These are phyloP conservation scores for Lodderomyces oxycetoniae DNA, from an alignment of 1,139 yeast species.

Conservation along the genomic window DNA sequence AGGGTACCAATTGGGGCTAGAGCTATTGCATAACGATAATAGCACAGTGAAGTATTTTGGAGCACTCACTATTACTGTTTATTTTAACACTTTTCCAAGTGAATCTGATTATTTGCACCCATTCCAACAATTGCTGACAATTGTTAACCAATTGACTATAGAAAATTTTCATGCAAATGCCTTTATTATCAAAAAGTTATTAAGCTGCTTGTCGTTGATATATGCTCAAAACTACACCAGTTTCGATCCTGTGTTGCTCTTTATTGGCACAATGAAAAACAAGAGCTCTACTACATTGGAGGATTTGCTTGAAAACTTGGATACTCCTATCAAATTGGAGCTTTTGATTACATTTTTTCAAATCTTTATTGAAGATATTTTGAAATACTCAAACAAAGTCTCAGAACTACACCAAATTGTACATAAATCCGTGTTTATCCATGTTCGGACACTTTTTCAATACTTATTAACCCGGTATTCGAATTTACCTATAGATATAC, in stretches of 20 bases:
- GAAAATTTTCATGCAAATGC: conserved; percentile 14
- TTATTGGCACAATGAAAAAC: background rate
- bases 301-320: background rate
- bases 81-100: conserved; percentile 37
- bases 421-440: conserved; percentile 12
- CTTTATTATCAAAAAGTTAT: conserved; percentile 30
- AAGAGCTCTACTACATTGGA: background rate
- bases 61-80: conserved; percentile 62
- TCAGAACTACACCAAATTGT: conserved; percentile 12
- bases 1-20: conserved; percentile 49
- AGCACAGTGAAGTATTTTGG: conserved; percentile 64
- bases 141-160: conserved; percentile 3
- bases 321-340: conserved; percentile 8
- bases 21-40: conserved; percentile 37
- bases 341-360: conserved; percentile 34
- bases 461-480: conserved; percentile 5
- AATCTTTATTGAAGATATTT: conserved; percentile 54
- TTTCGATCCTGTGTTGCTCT: conserved; percentile 11
- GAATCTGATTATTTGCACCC: conserved; percentile 8
- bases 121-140: conserved; percentile 9
- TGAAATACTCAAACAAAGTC: conserved; percentile 26
- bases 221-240: conserved; percentile 32
- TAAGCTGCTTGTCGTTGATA: conserved; percentile 52
- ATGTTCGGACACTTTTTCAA: conserved; percentile 8
- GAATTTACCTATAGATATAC: conserved; percentile 4